Percentiles rank a stretch among this genome's conserved stretches.
These are phyloP conservation scores for Lasiodiplodia sp. DNA, from an alignment of 2,329 filamentous ascomycete genomes.

Conservation along the genomic window DNA sequence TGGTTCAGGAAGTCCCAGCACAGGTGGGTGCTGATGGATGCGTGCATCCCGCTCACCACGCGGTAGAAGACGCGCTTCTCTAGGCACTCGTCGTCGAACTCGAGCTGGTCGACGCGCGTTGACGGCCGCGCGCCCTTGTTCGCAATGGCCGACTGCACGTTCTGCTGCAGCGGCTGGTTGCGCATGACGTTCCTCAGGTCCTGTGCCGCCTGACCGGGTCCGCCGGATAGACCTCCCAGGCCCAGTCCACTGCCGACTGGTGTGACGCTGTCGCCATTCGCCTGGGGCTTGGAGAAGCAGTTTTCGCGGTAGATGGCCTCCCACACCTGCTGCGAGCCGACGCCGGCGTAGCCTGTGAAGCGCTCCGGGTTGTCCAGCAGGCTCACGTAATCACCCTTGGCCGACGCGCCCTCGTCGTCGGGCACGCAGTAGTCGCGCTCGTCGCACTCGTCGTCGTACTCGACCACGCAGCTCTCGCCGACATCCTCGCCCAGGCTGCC, in stretches of 20 bases:
- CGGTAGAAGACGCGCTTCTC: constrained; percentile 99
- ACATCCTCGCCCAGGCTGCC: constrained; percentile 85
- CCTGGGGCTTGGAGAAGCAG: constrained; percentile 73
- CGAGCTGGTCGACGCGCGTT: constrained; percentile 69
- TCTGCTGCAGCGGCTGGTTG: constrained; percentile 66
- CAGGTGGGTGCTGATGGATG: constrained; percentile 93
- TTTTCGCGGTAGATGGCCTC: constrained; percentile 97
- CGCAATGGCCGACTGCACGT: constrained; percentile 64
- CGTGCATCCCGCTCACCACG: constrained; percentile 96
- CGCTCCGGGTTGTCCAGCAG: constrained; percentile 91
- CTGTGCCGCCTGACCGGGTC: constrained; percentile 62
- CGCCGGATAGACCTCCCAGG: constrained; percentile 38
- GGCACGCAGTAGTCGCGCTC: constrained; percentile 96
- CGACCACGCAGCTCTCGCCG: constrained; percentile 94
- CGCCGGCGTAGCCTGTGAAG: constrained; percentile 91
- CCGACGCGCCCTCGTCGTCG: constrained; percentile 85
- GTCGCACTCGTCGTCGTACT: constrained; percentile 97
- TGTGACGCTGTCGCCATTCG: constrained; percentile 36
- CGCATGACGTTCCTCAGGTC: constrained; percentile 68
- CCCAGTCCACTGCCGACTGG: constrained; percentile 52
- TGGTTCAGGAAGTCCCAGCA: constrained; percentile 98
- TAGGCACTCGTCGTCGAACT: constrained; percentile 88
- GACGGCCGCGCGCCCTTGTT: constrained; percentile 56
- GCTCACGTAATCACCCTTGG: constrained; percentile 96
- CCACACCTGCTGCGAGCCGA: constrained; percentile 89